Evolutionary conservation across 2,329 filamentous ascomycete species (phyloP).

Genomic region (Sclerotinia glacialis): DNA sequence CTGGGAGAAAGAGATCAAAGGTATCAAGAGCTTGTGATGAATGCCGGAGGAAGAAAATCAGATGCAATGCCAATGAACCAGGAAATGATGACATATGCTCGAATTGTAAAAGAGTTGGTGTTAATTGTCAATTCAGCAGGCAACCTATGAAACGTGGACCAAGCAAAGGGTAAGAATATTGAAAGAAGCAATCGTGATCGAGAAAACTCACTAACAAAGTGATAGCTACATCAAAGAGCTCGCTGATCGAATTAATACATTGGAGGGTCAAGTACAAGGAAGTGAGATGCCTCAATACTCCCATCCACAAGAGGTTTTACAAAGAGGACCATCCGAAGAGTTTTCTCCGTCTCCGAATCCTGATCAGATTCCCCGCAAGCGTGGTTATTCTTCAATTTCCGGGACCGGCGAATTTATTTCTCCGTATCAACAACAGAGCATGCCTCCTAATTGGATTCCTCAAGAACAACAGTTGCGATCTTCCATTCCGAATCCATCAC

Average conservation of each 20-base stretch:
- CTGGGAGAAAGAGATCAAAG: conserved; percentile 74
- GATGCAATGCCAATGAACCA: conserved; percentile 79
- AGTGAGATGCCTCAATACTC: conserved; percentile 42
- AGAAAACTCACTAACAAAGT: conserved; percentile 26
- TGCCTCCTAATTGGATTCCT: conserved; percentile 29
- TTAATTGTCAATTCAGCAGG: conserved; percentile 79
- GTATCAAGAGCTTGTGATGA: conserved; percentile 88
- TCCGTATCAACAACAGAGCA: conserved; percentile 41
- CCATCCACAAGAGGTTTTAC: conserved; percentile 41
- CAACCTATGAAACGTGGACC: conserved; percentile 86
- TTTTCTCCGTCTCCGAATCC: conserved; percentile 51
- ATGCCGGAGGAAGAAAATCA: conserved; percentile 84
- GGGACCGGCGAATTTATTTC: conserved; percentile 42
- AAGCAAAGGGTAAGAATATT: conserved; percentile 68
- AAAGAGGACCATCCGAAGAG: conserved; percentile 48
- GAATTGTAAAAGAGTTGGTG: conserved; percentile 74
- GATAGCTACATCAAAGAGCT: conserved; percentile 84
- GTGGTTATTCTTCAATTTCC: conserved; percentile 49
- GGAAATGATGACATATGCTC: conserved; percentile 71
- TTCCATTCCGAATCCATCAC: conserved; percentile 23
- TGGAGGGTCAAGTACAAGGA: conserved; percentile 70
- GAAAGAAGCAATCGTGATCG: conserved; percentile 4
- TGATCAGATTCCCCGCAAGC: conserved; percentile 44
- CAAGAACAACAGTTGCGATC: conserved; percentile 32
- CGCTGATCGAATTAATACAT: conserved; percentile 76